phyloP scores from a whole-genome alignment of 2,329 filamentous ascomycete genomes.

The Penicillium aurantiogriseum region DNA sequence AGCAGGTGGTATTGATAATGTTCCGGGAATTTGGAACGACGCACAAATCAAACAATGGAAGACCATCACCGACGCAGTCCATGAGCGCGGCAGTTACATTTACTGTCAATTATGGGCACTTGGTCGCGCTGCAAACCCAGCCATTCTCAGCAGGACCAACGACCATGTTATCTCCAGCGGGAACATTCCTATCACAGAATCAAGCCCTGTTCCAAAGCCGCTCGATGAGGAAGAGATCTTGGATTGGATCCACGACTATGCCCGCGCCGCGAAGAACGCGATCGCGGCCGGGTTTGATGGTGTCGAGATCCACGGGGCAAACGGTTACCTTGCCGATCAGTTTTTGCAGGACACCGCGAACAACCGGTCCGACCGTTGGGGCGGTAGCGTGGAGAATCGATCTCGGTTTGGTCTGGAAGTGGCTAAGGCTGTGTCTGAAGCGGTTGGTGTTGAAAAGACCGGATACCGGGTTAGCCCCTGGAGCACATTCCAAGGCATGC shows the following conservation, averaged over 20 bases:
- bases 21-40: slow-evolving; percentile 57
- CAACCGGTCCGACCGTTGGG: slow-evolving; percentile 50
- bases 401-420: slow-evolving; percentile 56
- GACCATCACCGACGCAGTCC: slow-evolving; percentile 59
- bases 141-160: slow-evolving; percentile 20
- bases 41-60: slow-evolving; percentile 61
- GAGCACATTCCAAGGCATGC: slow-evolving; percentile 48
- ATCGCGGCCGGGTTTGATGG: slow-evolving; percentile 49
- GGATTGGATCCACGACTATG: slow-evolving; percentile 41
- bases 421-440: slow-evolving; percentile 42
- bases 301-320: slow-evolving; percentile 39
- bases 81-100: slow-evolving; percentile 59
- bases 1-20: slow-evolving; percentile 49
- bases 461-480: slow-evolving; percentile 48
- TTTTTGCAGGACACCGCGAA: slow-evolving; percentile 51
- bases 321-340: slow-evolving; percentile 54
- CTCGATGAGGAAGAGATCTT: slow-evolving; percentile 45
- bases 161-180: slow-evolving; percentile 18
- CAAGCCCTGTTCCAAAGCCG: slow-evolving; percentile 29
- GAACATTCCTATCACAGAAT: slow-evolving; percentile 15
- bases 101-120: slow-evolving; percentile 62
- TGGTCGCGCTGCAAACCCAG: slow-evolving; percentile 53
- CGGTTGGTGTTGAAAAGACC: slow-evolving; percentile 46
- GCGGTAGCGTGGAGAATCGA: slow-evolving; percentile 52
- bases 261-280: slow-evolving; percentile 49